These are phyloP conservation scores for Aspergillus hiratsukae DNA, from an alignment of 2,329 filamentous ascomycete genomes.

Conservation along the genomic window DNA sequence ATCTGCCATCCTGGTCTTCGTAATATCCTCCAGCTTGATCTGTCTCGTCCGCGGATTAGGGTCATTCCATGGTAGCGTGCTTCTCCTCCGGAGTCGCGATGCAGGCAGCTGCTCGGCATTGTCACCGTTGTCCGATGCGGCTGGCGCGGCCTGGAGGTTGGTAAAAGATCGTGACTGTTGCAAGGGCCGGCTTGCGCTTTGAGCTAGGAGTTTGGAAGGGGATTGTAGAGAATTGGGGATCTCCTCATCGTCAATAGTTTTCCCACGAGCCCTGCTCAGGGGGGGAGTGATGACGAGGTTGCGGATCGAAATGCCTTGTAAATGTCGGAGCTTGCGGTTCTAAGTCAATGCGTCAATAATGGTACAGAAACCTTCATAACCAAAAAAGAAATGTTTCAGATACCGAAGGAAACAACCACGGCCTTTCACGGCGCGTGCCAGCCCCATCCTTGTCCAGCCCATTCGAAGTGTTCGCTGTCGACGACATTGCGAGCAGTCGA, in stretches of 20 bases:
- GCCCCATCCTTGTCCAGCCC: conserved; percentile 21
- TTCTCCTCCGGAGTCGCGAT: conserved; percentile 46
- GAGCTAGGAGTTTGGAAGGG: conserved; percentile 60
- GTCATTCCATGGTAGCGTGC: conserved; percentile 60
- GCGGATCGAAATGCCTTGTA: conserved; percentile 79
- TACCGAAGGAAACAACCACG: conserved; percentile 52
- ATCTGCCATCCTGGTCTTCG: conserved; percentile 71
- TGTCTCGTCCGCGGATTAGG: conserved; percentile 61
- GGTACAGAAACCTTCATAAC: neutral
- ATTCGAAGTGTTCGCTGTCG: conserved; percentile 12
- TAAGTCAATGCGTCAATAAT: conserved; percentile 30
- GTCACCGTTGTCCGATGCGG: conserved; percentile 1
- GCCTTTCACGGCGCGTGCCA: conserved; percentile 40
- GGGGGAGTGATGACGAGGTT: conserved; percentile 68
- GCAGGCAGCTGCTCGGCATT: conserved; percentile 16
- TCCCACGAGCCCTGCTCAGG: conserved; percentile 47
- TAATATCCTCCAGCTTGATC: conserved; percentile 68
- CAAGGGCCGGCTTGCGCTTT: conserved; percentile 46
- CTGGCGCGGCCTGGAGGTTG: conserved; percentile 41
- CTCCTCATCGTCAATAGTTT: conserved; percentile 72
- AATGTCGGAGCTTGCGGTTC: conserved; percentile 84
- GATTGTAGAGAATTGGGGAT: conserved; percentile 63
- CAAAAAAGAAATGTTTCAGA: conserved; percentile 4
- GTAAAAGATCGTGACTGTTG: conserved; percentile 58
- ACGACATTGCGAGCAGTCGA: conserved; percentile 17